A percentile compares a stretch with the other conserved stretches of the same genome.
Evolutionary conservation across 2,329 filamentous ascomycete genomes (phyloP).

Genomic region (Neofusicoccum cordaticola): DNA sequence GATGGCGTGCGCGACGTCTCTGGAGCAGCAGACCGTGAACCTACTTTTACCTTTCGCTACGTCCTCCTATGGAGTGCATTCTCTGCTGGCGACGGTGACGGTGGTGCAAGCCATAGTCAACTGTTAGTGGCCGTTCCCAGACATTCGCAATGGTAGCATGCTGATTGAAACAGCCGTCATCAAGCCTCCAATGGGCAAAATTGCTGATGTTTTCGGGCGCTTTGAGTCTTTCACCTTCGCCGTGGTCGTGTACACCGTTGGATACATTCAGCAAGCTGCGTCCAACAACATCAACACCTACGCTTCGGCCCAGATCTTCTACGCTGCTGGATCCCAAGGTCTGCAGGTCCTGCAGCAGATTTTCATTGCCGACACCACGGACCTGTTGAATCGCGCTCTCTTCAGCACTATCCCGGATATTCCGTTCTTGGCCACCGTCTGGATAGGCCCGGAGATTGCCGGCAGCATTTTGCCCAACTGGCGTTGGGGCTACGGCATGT

Average conservation of each 20-base stretch:
- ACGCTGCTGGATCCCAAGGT: constrained; percentile 59
- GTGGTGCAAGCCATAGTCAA: constrained; percentile 65
- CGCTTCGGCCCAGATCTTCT: constrained; percentile 58
- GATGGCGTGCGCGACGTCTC: constrained; percentile 65
- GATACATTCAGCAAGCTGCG: constrained; percentile 57
- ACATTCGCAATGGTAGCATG: not conserved
- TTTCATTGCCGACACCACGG: constrained; percentile 63
- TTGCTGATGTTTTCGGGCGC: constrained; percentile 62
- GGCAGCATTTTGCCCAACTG: constrained; percentile 52
- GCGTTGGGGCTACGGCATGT: constrained; percentile 64
- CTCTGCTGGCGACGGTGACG: constrained; percentile 62
- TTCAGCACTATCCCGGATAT: constrained; percentile 58
- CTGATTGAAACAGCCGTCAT: constrained; percentile 46
- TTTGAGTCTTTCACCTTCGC: constrained; percentile 57
- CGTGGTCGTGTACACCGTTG: constrained; percentile 54
- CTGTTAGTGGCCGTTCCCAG: constrained; percentile 35
- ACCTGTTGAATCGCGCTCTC: constrained; percentile 58
- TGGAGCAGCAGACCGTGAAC: constrained; percentile 63
- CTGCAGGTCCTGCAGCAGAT: constrained; percentile 62
- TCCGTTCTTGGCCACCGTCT: constrained; percentile 61
- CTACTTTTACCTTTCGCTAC: constrained; percentile 64
- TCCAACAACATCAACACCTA: constrained; percentile 54
- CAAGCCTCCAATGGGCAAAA: constrained; percentile 60
- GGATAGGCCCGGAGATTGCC: constrained; percentile 57
- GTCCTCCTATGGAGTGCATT: constrained; percentile 62